phyloP scores from a whole-genome alignment of 1,284 basidiomycete genomes.

The Cryptococcus hybrid region DNA sequence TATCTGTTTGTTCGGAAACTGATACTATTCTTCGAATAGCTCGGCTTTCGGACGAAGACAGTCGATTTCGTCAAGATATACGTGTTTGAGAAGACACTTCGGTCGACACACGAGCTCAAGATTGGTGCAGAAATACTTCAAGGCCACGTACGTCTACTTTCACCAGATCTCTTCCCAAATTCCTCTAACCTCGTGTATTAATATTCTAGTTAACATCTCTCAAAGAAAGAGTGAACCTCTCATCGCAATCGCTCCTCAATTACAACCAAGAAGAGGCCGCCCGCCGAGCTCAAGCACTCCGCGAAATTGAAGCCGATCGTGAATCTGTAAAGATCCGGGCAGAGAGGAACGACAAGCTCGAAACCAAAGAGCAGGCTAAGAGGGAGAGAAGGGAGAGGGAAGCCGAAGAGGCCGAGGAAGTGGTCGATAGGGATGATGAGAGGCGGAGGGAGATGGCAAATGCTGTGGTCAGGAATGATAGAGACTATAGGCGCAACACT shows the following conservation, averaged over 20 bases:
- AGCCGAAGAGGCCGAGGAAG: constrained; percentile 13
- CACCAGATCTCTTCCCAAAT: neutral
- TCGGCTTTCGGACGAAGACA: constrained; percentile 42
- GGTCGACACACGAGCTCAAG: constrained; percentile 34
- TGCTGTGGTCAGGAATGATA: neutral
- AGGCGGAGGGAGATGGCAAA: constrained; percentile 9
- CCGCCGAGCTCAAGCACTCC: constrained; percentile 30
- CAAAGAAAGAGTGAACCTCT: constrained; percentile 14
- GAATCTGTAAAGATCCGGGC: constrained; percentile 33
- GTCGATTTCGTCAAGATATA: constrained; percentile 32
- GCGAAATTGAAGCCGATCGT: constrained; percentile 41
- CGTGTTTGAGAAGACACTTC: constrained; percentile 28
- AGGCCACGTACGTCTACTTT: constrained; percentile 26
- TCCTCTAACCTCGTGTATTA: neutral
- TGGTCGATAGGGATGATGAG: constrained; percentile 3
- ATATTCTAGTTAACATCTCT: constrained; percentile 16
- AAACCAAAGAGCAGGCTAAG: constrained; percentile 10
- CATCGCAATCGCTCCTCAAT: constrained; percentile 8
- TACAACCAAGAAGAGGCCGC: constrained; percentile 33
- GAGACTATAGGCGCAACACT: neutral
- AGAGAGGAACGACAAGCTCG: constrained; percentile 30
- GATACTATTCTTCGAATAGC: constrained; percentile 18
- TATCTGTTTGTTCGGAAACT: neutral
- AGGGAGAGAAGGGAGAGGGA: constrained; percentile 8
- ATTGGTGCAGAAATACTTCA: constrained; percentile 31